phyloP scores from a whole-genome alignment of 495 filamentous ascomycete species.

The Thozetella sp. region DNA sequence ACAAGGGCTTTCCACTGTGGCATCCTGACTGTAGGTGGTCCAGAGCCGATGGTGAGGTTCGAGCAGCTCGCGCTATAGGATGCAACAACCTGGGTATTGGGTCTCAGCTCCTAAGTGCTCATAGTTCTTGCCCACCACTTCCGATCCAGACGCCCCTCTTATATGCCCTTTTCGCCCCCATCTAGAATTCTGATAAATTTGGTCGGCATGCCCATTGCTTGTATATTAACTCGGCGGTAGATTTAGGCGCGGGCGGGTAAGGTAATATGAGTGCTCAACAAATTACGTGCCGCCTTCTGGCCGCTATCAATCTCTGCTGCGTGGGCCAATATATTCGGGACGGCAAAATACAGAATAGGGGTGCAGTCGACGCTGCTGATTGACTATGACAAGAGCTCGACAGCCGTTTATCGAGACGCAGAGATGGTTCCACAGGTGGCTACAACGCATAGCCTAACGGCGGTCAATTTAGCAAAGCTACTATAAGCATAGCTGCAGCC shows the following conservation, averaged over 20 bases:
- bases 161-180: conserved; percentile 1
- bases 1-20: conserved; percentile 6
- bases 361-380: too few species aligned
- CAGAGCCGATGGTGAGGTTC: conserved; percentile 3
- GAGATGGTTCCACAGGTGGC: too few species aligned
- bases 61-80: not conserved
- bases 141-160: conserved; percentile 1
- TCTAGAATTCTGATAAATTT: conserved; percentile 10
- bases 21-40: conserved; percentile 1
- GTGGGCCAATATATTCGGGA: conserved; percentile 3
- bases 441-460: too few species aligned
- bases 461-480: too few species aligned
- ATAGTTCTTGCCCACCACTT: not conserved
- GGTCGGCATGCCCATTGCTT: conserved; percentile 5
- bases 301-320: not conserved
- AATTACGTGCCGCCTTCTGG: conserved; percentile 6
- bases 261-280: not conserved
- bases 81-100: conserved; percentile 5
- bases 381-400: too few species aligned
- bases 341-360: too few species aligned
- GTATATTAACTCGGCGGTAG: conserved; percentile 10
- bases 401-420: too few species aligned
- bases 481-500: too few species aligned
- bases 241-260: conserved; percentile 9
- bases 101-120: not conserved